A percentile compares a stretch with the other conserved stretches of the same genome.
Conservation (phyloP, 2,329 filamentous ascomycete species). For the Colletotrichum echinochloae region DNA sequence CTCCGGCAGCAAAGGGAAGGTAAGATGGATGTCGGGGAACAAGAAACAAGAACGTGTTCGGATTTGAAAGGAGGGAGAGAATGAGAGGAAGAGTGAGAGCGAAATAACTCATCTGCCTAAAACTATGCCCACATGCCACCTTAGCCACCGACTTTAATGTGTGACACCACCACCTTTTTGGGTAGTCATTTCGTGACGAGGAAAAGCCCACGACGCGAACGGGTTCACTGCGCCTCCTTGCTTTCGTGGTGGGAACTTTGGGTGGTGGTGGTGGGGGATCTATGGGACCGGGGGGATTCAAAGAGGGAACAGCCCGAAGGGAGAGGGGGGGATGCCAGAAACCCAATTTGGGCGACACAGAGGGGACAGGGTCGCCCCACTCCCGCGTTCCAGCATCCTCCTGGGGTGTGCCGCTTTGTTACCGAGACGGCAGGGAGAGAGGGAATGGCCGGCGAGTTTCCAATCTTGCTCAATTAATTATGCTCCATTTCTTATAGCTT, state of each 20-base stretch:
- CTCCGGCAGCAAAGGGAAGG: constrained; percentile 6
- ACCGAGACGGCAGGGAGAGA: constrained; percentile 34
- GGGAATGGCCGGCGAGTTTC: constrained; percentile 2
- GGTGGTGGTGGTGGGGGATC: not conserved
- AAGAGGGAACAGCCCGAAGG: no score
- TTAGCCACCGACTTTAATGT: constrained; percentile 16
- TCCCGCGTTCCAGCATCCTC: constrained; percentile 30
- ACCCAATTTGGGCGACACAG: constrained; percentile 6
- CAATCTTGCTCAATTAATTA: not conserved
- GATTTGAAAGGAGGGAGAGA: not conserved
- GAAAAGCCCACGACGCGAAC: constrained; percentile 27
- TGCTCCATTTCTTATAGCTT: constrained; percentile 12
- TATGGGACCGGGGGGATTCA: constrained; percentile 4
- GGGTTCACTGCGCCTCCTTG: constrained; percentile 35
- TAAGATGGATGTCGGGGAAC: not conserved
- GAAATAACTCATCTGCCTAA: constrained; percentile 9
- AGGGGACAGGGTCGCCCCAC: constrained; percentile 22
- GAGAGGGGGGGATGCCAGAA: not conserved
- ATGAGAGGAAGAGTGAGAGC: not conserved
- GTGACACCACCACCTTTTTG: constrained; percentile 11
- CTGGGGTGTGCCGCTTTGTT: constrained; percentile 19
- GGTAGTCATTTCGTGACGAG: not conserved
- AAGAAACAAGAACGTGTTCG: constrained; percentile 8
- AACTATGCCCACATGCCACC: constrained; percentile 21
- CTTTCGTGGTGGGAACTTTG: constrained; percentile 30